phyloP scores from a whole-genome alignment of 768 basidiomycete genomes.

The Hypholoma sublateritium region DNA sequence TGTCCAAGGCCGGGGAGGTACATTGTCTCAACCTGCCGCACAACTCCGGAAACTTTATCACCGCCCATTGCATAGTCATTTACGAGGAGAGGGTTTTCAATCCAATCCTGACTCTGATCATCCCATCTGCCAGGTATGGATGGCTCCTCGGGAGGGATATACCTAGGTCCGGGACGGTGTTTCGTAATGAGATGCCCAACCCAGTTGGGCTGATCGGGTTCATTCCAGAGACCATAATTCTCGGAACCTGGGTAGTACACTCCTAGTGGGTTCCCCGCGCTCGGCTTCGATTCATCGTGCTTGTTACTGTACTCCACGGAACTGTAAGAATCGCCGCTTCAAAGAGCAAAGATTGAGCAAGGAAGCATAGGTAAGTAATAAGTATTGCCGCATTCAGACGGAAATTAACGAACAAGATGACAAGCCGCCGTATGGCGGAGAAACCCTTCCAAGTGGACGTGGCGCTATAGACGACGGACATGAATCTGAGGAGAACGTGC shows the following conservation, averaged over 20 bases:
- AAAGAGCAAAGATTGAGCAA: not conserved
- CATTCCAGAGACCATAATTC: constrained; percentile 41
- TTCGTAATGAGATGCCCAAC: constrained; percentile 56
- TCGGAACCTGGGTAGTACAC: constrained; percentile 40
- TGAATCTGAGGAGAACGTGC: too few relatives aligned
- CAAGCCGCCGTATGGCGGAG: constrained; percentile 36
- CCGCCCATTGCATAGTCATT: constrained; percentile 62
- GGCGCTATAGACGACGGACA: constrained; percentile 24
- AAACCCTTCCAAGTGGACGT: constrained; percentile 44
- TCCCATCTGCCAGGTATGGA: constrained; percentile 2
- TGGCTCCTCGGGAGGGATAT: constrained; percentile 21
- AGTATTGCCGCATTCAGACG: not conserved
- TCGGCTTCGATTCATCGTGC: constrained; percentile 27
- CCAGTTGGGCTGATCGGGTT: constrained; percentile 55
- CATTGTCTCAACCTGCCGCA: constrained; percentile 33
- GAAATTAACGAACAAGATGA: constrained; percentile 49
- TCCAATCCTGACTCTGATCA: constrained; percentile 30
- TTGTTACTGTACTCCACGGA: constrained; percentile 32
- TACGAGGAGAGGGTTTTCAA: constrained; percentile 41
- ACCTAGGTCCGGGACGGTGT: constrained; percentile 36
- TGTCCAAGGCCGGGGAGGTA: constrained; percentile 40
- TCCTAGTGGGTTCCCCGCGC: constrained; percentile 45
- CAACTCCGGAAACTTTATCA: constrained; percentile 40
- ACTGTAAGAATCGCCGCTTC: constrained; percentile 64
- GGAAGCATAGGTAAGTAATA: not conserved